These are phyloP conservation scores for Murraya koenigii DNA, from an alignment of 345 rosid species.

Conservation along the genomic window DNA sequence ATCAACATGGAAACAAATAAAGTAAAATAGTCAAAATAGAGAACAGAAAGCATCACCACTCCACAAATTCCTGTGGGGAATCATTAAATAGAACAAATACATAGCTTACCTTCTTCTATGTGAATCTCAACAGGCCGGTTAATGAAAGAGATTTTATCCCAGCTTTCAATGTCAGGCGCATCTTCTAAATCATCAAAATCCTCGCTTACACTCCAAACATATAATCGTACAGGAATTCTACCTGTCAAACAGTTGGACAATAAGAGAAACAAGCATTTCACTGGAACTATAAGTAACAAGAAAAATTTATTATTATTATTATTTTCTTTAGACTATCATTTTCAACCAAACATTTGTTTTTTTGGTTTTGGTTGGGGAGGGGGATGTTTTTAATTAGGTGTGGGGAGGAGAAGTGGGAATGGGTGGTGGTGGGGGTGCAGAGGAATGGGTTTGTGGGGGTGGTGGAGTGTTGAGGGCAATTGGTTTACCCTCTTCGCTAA, in stretches of 20 bases:
- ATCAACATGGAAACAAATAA: not conserved
- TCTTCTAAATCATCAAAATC: conserved; percentile 73
- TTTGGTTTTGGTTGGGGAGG: too few relatives aligned
- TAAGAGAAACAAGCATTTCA: not conserved
- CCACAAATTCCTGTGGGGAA: not conserved
- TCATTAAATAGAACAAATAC: not conserved
- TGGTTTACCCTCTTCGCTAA: too few relatives aligned
- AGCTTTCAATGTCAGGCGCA: conserved; percentile 53
- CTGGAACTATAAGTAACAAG: not conserved
- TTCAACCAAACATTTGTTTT: conserved; percentile 38
- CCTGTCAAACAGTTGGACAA: conserved; percentile 39
- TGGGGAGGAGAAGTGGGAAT: too few relatives aligned
- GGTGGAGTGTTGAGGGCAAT: too few relatives aligned
- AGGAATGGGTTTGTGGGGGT: too few relatives aligned
- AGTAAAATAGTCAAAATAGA: not conserved
- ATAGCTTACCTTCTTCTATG: conserved; percentile 63
- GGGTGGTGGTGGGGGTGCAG: too few relatives aligned
- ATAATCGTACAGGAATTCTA: conserved; percentile 78
- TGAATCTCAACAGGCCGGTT: conserved; percentile 72
- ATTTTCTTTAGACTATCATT: too few relatives aligned
- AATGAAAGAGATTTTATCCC: conserved; percentile 81
- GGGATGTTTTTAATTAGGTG: too few relatives aligned
- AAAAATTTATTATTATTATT: not conserved
- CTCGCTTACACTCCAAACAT: conserved; percentile 48
- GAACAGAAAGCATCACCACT: not conserved